phyloP scores from a whole-genome alignment of 2,329 filamentous ascomycete genomes.

The Leptographium lundbergii region DNA sequence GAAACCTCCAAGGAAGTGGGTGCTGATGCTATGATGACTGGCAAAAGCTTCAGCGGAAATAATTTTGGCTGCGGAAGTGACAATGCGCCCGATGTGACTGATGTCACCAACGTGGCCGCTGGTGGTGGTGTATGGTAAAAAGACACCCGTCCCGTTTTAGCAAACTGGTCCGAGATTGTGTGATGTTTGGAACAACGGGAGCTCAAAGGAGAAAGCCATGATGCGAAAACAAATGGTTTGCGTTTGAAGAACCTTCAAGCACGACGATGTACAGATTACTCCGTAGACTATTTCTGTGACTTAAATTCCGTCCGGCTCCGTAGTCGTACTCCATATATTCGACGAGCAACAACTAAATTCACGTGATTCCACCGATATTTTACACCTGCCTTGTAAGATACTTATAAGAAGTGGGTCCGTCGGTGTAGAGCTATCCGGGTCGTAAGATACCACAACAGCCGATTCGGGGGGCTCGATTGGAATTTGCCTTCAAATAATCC shows the following conservation, averaged over 20 bases:
- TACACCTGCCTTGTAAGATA: background rate
- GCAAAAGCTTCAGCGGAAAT: background rate
- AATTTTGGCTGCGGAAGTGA: background rate
- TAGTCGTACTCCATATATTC: background rate
- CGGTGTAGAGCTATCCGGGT: conserved; percentile 6
- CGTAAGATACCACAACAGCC: background rate
- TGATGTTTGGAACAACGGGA: background rate
- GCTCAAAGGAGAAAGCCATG: background rate
- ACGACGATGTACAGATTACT: background rate
- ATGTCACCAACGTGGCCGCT: background rate
- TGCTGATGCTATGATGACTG: background rate
- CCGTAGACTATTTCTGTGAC: too few species aligned
- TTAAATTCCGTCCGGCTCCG: too few species aligned
- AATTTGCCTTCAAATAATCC: background rate
- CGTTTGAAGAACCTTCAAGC: background rate
- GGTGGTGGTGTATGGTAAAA: background rate
- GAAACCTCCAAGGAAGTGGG: background rate
- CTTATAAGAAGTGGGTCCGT: conserved; percentile 2
- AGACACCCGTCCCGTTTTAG: background rate
- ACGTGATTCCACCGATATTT: background rate
- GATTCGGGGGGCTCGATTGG: background rate
- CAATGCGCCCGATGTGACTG: background rate
- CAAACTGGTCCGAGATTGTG: background rate
- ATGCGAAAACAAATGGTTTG: too few species aligned
- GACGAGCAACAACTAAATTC: background rate